Base-by-base conservation (phyloP, 495 filamentous ascomycete genomes). In the Penicillium nucicola region DNA sequence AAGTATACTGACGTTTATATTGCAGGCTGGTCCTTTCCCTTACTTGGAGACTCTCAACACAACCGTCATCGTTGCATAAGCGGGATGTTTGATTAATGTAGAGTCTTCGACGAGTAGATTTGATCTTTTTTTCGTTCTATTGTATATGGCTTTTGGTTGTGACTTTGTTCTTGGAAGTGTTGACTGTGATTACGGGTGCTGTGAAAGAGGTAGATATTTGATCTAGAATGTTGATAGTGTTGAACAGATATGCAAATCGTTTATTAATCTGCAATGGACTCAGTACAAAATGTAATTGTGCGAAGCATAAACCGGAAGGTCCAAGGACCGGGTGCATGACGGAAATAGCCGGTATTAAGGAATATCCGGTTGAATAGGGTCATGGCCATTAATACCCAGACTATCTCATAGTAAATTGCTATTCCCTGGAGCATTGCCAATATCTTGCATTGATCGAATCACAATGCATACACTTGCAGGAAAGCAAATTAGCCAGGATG, bases 31-130 rank as follows among this genome's bases (percentile, higher is more conserved):
- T 11, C 30, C 50, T 3, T 45, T 14, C 0, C 52, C 63, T 4
- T 52, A 53, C 30, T 15, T 66, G 3, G 57, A 66, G 34, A 43
- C 49, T 31, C 22, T 61, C 14, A 59, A 66, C 14, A 35, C 42
- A 33, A 64, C 49, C 40, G 36, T 61, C 13, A 32, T 14, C 8
- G 30, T 48, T 33, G 46, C 31, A 9, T 48, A 33, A 15, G 15
- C 22, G 13, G 31, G 28, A 2, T 13, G 12, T 1, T 30, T 12
- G 12, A 7, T 33, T n/a, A 13, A n/a, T n/a, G n/a, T n/a, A n/a
- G n/a, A n/a, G n/a, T n/a, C n/a, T n/a, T n/a, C n/a, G n/a, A n/a
- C n/a, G n/a, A n/a, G n/a, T n/a, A n/a, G n/a, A n/a, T n/a, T n/a
- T n/a, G n/a, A n/a, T n/a, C n/a, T n/a, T n/a, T n/a, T n/a, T n/a